These are phyloP conservation scores for Fusarium austroafricanum DNA, from an alignment of 2,329 filamentous ascomycete species.

Conservation along the genomic window DNA sequence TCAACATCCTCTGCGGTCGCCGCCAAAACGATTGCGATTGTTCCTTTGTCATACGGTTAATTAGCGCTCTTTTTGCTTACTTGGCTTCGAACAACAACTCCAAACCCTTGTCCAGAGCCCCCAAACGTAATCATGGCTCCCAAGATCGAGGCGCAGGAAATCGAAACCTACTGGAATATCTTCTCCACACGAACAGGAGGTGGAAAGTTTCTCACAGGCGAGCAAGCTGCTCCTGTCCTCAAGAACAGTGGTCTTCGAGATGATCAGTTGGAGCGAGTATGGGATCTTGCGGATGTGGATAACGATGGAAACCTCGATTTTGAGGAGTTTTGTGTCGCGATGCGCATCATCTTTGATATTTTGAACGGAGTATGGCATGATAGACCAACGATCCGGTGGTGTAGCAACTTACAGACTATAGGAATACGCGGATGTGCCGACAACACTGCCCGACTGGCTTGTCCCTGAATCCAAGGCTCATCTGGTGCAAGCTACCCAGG, in stretches of 20 bases:
- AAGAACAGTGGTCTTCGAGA: conserved; percentile 73
- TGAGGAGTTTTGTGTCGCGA: conserved; percentile 99
- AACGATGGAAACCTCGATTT: conserved; percentile 98
- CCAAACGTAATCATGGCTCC: conserved; percentile 62
- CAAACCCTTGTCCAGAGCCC: conserved; percentile 7
- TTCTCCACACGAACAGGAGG: conserved; percentile 70
- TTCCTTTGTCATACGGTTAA: background rate
- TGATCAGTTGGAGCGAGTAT: conserved; percentile 92
- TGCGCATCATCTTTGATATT: conserved; percentile 97
- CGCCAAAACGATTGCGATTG: conserved; percentile 29
- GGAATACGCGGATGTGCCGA: conserved; percentile 93
- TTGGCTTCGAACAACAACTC: background rate
- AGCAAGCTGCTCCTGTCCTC: conserved; percentile 70
- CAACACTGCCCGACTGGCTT: conserved; percentile 90
- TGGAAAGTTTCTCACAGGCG: conserved; percentile 69
- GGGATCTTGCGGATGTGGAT: conserved; percentile 97
- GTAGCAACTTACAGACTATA: conserved; percentile 51
- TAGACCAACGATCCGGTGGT: conserved; percentile 1
- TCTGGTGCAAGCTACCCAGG: conserved; percentile 84
- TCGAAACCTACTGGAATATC: conserved; percentile 75
- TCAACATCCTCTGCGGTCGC: conserved; percentile 22
- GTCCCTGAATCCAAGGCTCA: conserved; percentile 95
- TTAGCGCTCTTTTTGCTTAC: background rate
- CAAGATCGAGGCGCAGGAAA: conserved; percentile 71
- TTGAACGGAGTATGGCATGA: conserved; percentile 80